These are phyloP conservation scores for Rhodotorula mucilaginosa DNA, from an alignment of 1,284 basidiomycete species.

Conservation along the genomic window DNA sequence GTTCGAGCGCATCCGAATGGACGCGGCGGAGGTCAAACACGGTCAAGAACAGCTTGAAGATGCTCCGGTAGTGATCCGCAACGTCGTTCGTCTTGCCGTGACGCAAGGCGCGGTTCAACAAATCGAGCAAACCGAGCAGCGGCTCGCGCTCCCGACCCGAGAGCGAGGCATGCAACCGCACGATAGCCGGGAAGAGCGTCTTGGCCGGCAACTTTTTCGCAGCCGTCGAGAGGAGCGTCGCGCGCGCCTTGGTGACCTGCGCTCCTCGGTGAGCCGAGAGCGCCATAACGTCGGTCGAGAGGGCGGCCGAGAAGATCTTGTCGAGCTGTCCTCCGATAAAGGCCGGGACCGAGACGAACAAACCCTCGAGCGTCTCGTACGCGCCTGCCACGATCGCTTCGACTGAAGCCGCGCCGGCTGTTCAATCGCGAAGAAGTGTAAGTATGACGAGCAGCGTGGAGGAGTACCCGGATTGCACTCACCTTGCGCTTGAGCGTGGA, in stretches of 20 bases:
- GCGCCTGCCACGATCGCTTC: slow-evolving; percentile 25
- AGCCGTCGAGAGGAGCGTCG: slow-evolving; percentile 35
- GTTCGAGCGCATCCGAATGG: slow-evolving; percentile 49
- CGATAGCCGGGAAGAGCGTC: slow-evolving; percentile 40
- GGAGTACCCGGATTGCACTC: slow-evolving; percentile 7
- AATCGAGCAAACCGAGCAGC: slow-evolving; percentile 37
- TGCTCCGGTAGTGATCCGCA: slow-evolving; percentile 64
- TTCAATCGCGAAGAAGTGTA: neutral
- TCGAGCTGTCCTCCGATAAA: slow-evolving; percentile 52
- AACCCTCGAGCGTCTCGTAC: slow-evolving; percentile 37
- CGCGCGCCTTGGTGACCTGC: slow-evolving; percentile 17
- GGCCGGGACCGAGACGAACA: slow-evolving; percentile 50
- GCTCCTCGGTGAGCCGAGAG: slow-evolving; percentile 36
- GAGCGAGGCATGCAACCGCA: slow-evolving; percentile 36
- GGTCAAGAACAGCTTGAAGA: slow-evolving; percentile 80
- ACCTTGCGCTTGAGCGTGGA: slow-evolving; percentile 54
- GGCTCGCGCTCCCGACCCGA: slow-evolving; percentile 22
- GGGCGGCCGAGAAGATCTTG: slow-evolving; percentile 47
- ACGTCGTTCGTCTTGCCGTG: slow-evolving; percentile 65
- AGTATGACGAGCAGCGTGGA: neutral
- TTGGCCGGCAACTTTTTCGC: slow-evolving; percentile 68
- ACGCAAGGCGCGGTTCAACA: slow-evolving; percentile 58
- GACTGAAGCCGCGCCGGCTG: slow-evolving; percentile 15
- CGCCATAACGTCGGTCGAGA: slow-evolving; percentile 44
- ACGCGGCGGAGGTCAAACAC: slow-evolving; percentile 65